phyloP scores from a whole-genome alignment of 129 eudicot genomes.

The Flaveria trinervia region DNA sequence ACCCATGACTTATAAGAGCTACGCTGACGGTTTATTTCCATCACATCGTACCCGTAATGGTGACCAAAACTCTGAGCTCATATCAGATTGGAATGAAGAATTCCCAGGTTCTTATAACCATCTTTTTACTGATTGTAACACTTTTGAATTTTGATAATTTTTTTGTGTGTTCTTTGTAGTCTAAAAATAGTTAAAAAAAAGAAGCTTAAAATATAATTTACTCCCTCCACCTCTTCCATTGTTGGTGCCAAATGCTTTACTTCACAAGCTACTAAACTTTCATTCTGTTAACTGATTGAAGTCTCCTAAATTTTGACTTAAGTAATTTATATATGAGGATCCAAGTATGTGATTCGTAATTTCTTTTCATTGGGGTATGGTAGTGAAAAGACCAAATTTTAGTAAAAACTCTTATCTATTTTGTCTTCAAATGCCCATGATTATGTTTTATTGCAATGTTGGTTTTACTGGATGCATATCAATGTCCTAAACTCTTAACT shows the following conservation, averaged over 20 bases:
- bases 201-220: background rate
- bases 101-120: constrained; percentile 64
- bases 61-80: constrained; percentile 63
- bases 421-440: background rate
- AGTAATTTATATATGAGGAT: constrained; percentile 1
- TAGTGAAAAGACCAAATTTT: background rate
- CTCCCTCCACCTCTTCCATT: background rate
- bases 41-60: constrained; percentile 60
- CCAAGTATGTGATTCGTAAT: background rate
- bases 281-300: background rate
- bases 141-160: background rate
- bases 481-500: background rate
- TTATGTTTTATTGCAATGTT: background rate
- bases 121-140: background rate
- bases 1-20: constrained; percentile 47
- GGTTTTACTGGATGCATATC: constrained; percentile 1
- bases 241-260: background rate
- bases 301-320: background rate
- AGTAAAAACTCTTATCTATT: background rate
- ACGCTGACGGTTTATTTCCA: constrained; percentile 46
- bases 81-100: constrained; percentile 74
- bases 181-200: constrained; percentile 1
- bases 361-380: constrained; percentile 6
- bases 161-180: background rate
- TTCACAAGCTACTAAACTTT: background rate